A percentile compares a stretch with the other conserved stretches of the same genome.
Conservation (phyloP, 2,329 filamentous ascomycete species). For the Stachybotrys chlorohalonatus region DNA sequence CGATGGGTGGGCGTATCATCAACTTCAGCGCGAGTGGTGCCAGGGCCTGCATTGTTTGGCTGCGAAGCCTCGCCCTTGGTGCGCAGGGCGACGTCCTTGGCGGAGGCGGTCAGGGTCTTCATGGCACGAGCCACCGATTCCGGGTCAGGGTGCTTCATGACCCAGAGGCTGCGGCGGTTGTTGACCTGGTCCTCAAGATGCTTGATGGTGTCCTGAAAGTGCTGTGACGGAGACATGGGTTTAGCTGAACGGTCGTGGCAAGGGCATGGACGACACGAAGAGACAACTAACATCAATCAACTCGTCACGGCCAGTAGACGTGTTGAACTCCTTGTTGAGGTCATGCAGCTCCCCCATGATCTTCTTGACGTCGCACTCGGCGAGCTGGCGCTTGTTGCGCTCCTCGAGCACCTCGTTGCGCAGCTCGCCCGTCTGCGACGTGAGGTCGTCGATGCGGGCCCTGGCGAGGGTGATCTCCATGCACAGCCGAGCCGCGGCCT, state of each 20-base stretch:
- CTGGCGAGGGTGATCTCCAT: constrained; percentile 27
- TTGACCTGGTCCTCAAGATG: constrained; percentile 27
- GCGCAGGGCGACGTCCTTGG: constrained; percentile 7
- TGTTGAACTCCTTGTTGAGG: constrained; percentile 17
- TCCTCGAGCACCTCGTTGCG: constrained; percentile 20
- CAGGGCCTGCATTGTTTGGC: neutral
- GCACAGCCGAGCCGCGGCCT: constrained; percentile 27
- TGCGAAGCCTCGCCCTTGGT: constrained; percentile 7
- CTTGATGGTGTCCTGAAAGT: constrained; percentile 21
- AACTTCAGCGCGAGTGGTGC: constrained; percentile 1
- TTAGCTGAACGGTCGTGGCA: neutral
- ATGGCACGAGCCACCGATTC: constrained; percentile 20
- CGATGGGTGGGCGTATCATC: constrained; percentile 5
- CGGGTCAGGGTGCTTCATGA: constrained; percentile 22
- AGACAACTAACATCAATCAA: constrained; percentile 19
- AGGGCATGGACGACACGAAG: neutral
- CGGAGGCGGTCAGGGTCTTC: constrained; percentile 19
- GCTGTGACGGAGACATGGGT: constrained; percentile 8
- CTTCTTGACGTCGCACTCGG: constrained; percentile 16
- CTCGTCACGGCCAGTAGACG: constrained; percentile 14
- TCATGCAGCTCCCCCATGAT: constrained; percentile 16
- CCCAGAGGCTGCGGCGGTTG: constrained; percentile 24
- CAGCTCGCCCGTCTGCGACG: constrained; percentile 20
- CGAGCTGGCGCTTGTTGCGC: constrained; percentile 17
- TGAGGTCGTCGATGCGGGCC: constrained; percentile 22